phyloP scores from a whole-genome alignment of 1,284 basidiomycete species.

The Singerocomus rubriflavus region DNA sequence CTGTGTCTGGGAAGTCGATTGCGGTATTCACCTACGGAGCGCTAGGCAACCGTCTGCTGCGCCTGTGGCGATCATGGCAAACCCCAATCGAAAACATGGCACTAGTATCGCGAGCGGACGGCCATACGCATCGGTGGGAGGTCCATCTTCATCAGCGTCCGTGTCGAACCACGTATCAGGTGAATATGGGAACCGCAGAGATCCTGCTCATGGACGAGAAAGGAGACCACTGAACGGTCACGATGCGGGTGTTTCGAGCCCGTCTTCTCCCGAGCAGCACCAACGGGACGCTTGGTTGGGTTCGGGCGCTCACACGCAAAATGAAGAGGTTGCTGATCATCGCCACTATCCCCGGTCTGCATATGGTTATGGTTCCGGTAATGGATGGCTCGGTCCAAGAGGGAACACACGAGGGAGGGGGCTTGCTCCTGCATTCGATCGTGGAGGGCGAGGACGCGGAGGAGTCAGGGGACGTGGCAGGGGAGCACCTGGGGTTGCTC shows the following conservation, averaged over 20 bases:
- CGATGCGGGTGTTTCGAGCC: background rate
- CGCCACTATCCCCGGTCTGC: background rate
- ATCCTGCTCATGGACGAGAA: background rate
- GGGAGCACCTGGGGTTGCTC: conserved; percentile 31
- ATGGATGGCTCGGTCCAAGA: too few relatives aligned
- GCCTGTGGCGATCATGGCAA: conserved; percentile 56
- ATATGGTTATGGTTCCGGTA: conserved; percentile 8
- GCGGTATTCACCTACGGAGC: conserved; percentile 9
- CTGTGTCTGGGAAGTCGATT: background rate
- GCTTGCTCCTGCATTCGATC: conserved; percentile 31
- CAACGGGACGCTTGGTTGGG: background rate
- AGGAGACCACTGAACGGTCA: conserved; percentile 14
- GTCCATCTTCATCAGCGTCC: background rate
- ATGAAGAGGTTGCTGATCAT: conserved; percentile 8
- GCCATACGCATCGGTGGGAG: conserved; percentile 9
- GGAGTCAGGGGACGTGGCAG: conserved; percentile 45
- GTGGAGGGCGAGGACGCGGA: conserved; percentile 43
- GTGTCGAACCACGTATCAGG: background rate
- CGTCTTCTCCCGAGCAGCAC: background rate
- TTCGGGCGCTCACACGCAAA: background rate
- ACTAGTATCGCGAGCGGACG: conserved; percentile 5
- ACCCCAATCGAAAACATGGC: conserved; percentile 63
- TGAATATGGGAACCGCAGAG: conserved; percentile 3
- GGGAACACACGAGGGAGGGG: conserved; percentile 33
- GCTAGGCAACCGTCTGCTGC: conserved; percentile 29